Conservation (phyloP, 2,329 filamentous ascomycete genomes). For the Ceratocystiopsis sp. region DNA sequence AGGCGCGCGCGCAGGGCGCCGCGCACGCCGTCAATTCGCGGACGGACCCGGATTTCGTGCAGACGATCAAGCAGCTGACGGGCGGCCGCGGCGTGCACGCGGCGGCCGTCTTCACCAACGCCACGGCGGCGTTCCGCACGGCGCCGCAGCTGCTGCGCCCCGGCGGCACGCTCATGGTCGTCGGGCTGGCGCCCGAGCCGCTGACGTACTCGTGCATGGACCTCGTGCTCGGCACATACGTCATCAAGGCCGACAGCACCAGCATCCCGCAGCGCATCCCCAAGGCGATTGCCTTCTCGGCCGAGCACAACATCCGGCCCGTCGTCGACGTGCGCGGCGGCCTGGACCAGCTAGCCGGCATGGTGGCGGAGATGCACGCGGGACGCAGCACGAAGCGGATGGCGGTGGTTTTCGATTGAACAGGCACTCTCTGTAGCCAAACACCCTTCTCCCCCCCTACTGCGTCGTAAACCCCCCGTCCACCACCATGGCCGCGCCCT, state of each 20-base stretch:
- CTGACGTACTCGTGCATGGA: slow-evolving; percentile 21
- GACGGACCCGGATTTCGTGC: slow-evolving; percentile 19
- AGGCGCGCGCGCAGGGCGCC: slow-evolving; percentile 22
- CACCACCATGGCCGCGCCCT: slow-evolving; percentile 27
- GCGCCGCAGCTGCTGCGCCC: slow-evolving; percentile 20
- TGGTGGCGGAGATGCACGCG: slow-evolving; percentile 21
- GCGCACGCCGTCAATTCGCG: slow-evolving; percentile 26
- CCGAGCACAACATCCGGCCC: slow-evolving; percentile 22
- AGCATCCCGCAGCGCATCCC: slow-evolving; percentile 24
- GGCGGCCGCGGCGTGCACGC: slow-evolving; percentile 24
- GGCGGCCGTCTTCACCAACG: slow-evolving; percentile 23
- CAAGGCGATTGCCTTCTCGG: slow-evolving; percentile 25
- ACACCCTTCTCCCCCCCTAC: no score
- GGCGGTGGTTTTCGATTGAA: slow-evolving; percentile 4
- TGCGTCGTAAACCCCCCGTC: slow-evolving; percentile 26
- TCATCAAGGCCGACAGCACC: slow-evolving; percentile 24
- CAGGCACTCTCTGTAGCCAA: no score
- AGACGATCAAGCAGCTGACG: slow-evolving; percentile 23
- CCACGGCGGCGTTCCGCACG: slow-evolving; percentile 19
- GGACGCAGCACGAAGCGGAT: slow-evolving; percentile 8
- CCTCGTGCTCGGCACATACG: slow-evolving; percentile 21
- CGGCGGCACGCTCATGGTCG: slow-evolving; percentile 24
- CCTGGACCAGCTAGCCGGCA: slow-evolving; percentile 20
- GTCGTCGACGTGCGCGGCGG: slow-evolving; percentile 20
- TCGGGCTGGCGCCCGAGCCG: slow-evolving; percentile 21